Base-by-base conservation (phyloP, 345 rosid species). In the Aquilaria yunnanensis region DNA sequence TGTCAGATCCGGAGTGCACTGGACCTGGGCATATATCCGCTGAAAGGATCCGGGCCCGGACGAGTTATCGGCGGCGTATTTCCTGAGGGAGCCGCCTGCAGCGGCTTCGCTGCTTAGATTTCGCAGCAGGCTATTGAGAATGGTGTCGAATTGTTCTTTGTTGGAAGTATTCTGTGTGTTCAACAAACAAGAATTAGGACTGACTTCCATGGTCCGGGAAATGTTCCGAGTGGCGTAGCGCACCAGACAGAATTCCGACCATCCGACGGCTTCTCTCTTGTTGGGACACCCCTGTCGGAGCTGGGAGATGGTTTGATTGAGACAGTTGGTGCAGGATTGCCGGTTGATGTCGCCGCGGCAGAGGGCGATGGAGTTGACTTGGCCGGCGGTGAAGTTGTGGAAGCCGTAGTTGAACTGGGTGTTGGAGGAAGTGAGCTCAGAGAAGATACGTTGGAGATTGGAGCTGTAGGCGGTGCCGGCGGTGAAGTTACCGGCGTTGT, bases 361-460 rank as follows among this genome's bases (percentile, higher is more conserved):
- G 23, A 16, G 23, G 23, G 23, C 23, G 23, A 16, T 16, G 23
- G 23, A 16, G 23, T 16, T 16, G 0, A 16, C 23, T 16, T 16
- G 23, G 23, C 68, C 71, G 10, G 60, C 66, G 45, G 74, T 56
- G 49, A 74, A 31, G 64, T 65, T 74, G 67, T 74, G 70, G 69
- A 74, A 74, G 43, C 74, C 78, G 60, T 62, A 74, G 67, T 67
- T 3, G 54, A 34, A 34, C 12, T 50, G 4, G 71, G 10, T 58
- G 30, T 57, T 1, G 59, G 65, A 12, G 75, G 75, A 66, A 13
- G 63, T 54, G 2, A 70, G 57, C 29, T 70, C 61, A 37, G 71
- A 62, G 59, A 70, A 70, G 52, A 70, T 71, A 3, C 53, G 29
- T 41, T 70, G 66, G 45, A 66, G 75, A 37, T 67, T 70, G 0